phyloP scores from a whole-genome alignment of 805 yeast genomes.

The Metschnikowia baotianmanensis region DNA sequence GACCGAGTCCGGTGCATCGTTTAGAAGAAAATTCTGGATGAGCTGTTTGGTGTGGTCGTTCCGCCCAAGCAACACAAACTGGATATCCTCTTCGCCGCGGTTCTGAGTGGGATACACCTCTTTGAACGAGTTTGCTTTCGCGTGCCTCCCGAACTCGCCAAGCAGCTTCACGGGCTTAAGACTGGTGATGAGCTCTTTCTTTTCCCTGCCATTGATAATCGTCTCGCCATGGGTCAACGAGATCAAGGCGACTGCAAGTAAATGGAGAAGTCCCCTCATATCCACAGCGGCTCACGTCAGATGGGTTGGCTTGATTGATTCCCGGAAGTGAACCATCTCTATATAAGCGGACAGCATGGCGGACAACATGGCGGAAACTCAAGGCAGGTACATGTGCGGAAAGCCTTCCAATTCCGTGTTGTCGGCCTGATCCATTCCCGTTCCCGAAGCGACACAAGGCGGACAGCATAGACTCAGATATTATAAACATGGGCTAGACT shows the following conservation, averaged over 20 bases:
- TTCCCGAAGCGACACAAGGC: too few relatives aligned
- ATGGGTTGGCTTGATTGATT: neutral
- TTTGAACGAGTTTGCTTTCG: neutral
- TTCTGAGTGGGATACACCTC: neutral
- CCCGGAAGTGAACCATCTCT: neutral
- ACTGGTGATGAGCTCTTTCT: neutral
- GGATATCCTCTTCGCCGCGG: neutral
- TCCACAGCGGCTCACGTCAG: too few relatives aligned
- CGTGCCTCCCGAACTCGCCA: neutral
- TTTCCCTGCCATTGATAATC: too few relatives aligned
- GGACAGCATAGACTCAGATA: too few relatives aligned
- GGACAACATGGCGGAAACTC: too few relatives aligned
- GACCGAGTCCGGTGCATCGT: neutral
- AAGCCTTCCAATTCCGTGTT: too few relatives aligned
- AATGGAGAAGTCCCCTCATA: too few relatives aligned
- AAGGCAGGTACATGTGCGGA: too few relatives aligned
- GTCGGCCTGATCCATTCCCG: too few relatives aligned
- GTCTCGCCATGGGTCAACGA: neutral
- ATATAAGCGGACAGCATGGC: neutral
- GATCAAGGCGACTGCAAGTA: neutral
- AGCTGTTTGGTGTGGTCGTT: neutral
- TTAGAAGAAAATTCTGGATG: neutral
- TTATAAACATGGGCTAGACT: too few relatives aligned
- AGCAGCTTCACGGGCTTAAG: neutral
- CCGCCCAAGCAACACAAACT: conserved; percentile 1